Evolutionary conservation across 2,329 filamentous ascomycete genomes (phyloP).

Genomic region (Coniochaeta sp.): DNA sequence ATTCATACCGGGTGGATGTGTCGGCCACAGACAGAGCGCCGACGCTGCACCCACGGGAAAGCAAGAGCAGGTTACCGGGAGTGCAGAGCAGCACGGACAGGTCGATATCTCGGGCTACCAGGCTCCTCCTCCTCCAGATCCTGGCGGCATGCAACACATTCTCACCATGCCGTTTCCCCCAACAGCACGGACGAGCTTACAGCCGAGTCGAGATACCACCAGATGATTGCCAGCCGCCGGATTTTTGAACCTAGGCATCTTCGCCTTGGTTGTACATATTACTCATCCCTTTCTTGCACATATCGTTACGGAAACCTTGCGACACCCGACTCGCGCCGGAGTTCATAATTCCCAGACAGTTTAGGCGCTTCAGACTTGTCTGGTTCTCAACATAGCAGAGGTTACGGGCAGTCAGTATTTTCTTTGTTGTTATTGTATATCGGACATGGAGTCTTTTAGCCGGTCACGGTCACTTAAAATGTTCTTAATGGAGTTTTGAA

Average conservation of each 20-base stretch:
- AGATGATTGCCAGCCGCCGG: background rate
- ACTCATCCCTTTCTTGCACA: background rate
- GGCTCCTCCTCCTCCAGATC: background rate
- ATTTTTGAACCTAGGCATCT: background rate
- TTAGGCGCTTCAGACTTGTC: background rate
- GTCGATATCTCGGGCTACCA: background rate
- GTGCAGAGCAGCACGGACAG: background rate
- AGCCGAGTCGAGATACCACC: background rate
- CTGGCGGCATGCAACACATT: background rate
- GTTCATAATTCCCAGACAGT: background rate
- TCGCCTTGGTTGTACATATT: background rate
- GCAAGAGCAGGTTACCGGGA: background rate
- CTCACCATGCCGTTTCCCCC: background rate
- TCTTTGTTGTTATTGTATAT: background rate
- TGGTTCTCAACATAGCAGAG: background rate
- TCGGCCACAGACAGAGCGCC: background rate
- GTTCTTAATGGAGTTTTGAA: background rate
- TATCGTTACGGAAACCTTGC: background rate
- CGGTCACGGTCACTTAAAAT: background rate
- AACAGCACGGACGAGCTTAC: background rate
- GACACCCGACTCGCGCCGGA: background rate
- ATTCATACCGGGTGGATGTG: background rate
- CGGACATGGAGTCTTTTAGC: background rate
- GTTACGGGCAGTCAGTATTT: background rate
- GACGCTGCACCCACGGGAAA: background rate